These are phyloP conservation scores for Wickerhamiella cacticola DNA, from an alignment of 805 yeast genomes.

Conservation along the genomic window DNA sequence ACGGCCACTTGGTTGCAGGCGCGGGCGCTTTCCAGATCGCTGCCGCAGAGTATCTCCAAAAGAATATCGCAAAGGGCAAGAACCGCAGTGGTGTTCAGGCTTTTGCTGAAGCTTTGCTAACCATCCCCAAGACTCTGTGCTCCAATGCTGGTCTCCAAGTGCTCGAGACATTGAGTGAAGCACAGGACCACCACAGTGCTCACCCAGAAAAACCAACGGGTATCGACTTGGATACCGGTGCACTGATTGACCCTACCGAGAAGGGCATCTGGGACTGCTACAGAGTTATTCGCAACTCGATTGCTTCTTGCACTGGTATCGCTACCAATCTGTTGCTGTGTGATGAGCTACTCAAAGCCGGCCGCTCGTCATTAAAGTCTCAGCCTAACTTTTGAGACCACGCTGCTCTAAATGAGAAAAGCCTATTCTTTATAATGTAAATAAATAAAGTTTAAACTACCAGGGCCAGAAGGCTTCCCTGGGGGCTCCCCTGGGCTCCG, in stretches of 20 bases:
- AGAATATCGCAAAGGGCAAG: conserved; percentile 61
- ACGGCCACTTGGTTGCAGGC: conserved; percentile 80
- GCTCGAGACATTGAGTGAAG: conserved; percentile 72
- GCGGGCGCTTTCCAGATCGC: conserved; percentile 93
- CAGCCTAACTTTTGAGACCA: conserved; percentile 2
- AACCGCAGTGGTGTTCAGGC: conserved; percentile 84
- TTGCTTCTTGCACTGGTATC: conserved; percentile 86
- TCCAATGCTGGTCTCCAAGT: conserved; percentile 90
- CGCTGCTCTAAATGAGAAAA: too few species aligned
- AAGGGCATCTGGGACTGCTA: conserved; percentile 97
- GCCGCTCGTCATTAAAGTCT: conserved; percentile 79
- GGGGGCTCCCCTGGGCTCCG: too few species aligned
- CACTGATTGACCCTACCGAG: conserved; percentile 85
- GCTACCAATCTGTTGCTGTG: conserved; percentile 85
- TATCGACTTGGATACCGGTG: conserved; percentile 80
- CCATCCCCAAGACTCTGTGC: conserved; percentile 85
- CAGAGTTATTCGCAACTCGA: conserved; percentile 85
- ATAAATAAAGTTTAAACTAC: not conserved
- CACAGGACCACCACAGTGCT: conserved; percentile 65
- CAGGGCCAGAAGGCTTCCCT: too few species aligned
- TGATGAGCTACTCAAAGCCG: conserved; percentile 94
- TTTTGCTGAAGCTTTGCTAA: conserved; percentile 80
- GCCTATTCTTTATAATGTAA: conserved; percentile 1
- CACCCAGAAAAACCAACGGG: conserved; percentile 65
- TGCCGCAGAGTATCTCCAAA: conserved; percentile 57